A percentile compares a stretch with the other conserved stretches of the same genome.
These are phyloP conservation scores for Eucalyptus leucophloia DNA, from an alignment of 345 rosid species.

Conservation along the genomic window DNA sequence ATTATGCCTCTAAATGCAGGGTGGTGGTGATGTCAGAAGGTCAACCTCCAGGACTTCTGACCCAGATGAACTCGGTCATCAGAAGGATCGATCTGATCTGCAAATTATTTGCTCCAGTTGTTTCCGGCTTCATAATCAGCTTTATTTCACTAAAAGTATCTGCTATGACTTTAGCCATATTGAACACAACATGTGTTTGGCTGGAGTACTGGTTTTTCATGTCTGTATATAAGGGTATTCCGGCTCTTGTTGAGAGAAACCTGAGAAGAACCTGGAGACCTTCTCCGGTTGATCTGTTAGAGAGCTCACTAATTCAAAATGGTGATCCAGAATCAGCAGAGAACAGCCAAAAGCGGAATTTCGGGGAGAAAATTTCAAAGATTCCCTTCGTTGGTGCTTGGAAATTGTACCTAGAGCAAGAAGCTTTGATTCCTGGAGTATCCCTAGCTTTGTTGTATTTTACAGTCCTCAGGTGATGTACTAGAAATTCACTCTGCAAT, in stretches of 20 bases:
- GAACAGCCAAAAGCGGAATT: not conserved
- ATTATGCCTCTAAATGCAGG: slow-evolving; percentile 22
- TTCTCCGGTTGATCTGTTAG: no score
- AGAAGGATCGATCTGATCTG: slow-evolving; percentile 73
- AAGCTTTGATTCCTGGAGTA: slow-evolving; percentile 54
- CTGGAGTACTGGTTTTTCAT: slow-evolving; percentile 70
- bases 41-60: slow-evolving; percentile 38
- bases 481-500: not conserved
- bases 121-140: slow-evolving; percentile 68
- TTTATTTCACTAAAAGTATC: slow-evolving; percentile 69
- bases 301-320: no score
- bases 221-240: slow-evolving; percentile 52
- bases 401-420: slow-evolving; percentile 38
- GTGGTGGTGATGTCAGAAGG: slow-evolving; percentile 77
- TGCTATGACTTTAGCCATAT: slow-evolving; percentile 49
- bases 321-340: no score
- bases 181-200: slow-evolving; percentile 52
- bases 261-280: slow-evolving; percentile 12
- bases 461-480: slow-evolving; percentile 65
- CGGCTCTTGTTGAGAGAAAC: slow-evolving; percentile 33
- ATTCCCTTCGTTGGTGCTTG: no score
- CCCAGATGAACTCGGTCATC: slow-evolving; percentile 61
- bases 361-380: slow-evolving; percentile 32
- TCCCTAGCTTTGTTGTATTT: slow-evolving; percentile 67
- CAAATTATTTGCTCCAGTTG: slow-evolving; percentile 77